Percentiles rank a stretch among this genome's conserved stretches.
phyloP scores from a whole-genome alignment of 2,329 filamentous ascomycete species.

The Ceratocystis smalleyi region DNA sequence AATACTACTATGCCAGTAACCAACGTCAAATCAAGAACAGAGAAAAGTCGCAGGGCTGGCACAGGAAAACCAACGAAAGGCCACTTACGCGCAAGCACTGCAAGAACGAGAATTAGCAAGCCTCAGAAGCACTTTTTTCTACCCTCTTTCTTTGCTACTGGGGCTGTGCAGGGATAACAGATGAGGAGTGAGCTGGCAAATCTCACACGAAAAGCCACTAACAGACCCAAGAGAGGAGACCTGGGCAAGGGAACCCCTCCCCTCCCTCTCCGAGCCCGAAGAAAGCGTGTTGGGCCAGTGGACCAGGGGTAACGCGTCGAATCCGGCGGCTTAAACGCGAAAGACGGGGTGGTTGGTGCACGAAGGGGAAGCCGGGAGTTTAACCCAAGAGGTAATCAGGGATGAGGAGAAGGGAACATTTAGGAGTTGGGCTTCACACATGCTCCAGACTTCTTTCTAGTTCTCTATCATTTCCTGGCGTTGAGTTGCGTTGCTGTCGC shows the following conservation, averaged over 20 bases:
- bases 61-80: background rate
- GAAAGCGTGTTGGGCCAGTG: background rate
- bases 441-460: background rate
- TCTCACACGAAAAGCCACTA: background rate
- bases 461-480: background rate
- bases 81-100: background rate
- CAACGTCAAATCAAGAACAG: background rate
- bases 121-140: background rate
- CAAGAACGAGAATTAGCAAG: background rate
- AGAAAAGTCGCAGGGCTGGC: background rate
- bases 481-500: background rate
- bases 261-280: background rate
- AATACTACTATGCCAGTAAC: background rate
- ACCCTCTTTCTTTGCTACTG: background rate
- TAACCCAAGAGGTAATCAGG: background rate
- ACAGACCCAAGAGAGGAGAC: background rate
- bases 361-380: background rate
- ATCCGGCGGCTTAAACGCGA: background rate
- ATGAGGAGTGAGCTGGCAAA: background rate
- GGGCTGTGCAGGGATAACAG: background rate
- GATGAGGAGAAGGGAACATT: too few relatives aligned
- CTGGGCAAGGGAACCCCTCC: background rate
- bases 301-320: background rate
- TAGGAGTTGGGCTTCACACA: background rate
- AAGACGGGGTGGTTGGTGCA: conserved; percentile 2